A percentile compares a stretch with the other conserved stretches of the same genome.
Conservation (phyloP, 371 early-diverging fungal species). For the Encephalitozoon romaleae region DNA sequence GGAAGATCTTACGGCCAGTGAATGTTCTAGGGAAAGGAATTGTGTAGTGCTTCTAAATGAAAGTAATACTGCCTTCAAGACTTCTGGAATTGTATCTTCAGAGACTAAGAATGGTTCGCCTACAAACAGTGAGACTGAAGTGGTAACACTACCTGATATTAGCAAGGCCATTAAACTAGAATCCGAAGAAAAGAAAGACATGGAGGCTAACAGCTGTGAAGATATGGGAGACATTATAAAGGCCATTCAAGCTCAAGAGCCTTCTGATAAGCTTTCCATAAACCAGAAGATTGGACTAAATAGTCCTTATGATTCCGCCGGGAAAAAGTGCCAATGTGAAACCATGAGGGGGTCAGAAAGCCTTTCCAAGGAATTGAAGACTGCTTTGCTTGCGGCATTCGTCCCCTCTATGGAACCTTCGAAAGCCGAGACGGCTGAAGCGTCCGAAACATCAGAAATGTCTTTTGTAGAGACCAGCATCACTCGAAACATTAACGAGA, state of each 20-base stretch:
- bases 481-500: background rate
- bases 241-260: background rate
- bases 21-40: too few relatives aligned
- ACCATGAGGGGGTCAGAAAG: background rate
- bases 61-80: too few relatives aligned
- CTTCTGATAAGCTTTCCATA: background rate
- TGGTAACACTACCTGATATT: background rate
- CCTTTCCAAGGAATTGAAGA: background rate
- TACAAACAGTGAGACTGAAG: background rate
- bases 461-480: conserved; percentile 3
- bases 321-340: background rate
- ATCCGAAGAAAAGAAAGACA: background rate
- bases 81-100: background rate
- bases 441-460: background rate
- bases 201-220: background rate
- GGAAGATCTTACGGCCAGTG: too few relatives aligned
- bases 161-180: background rate
- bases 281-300: conserved; percentile 5
- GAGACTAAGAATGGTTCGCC: background rate
- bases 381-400: conserved; percentile 6
- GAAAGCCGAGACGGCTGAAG: background rate
- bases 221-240: background rate
- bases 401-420: background rate
- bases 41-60: too few relatives aligned
- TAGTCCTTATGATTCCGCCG: background rate